phyloP scores from a whole-genome alignment of 176 grass and related monocot species.

The Hordeum marinum region DNA sequence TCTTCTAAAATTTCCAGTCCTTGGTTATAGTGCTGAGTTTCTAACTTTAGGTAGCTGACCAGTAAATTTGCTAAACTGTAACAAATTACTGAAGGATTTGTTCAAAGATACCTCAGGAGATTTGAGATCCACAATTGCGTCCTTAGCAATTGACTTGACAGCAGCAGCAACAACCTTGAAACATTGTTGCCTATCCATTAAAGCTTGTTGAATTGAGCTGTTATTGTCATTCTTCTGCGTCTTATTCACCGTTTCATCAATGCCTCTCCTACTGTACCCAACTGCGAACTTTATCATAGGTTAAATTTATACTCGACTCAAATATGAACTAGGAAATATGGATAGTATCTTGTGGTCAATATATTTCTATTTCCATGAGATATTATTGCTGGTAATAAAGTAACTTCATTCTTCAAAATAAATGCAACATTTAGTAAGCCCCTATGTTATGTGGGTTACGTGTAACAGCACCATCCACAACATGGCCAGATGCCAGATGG shows the following conservation, averaged over 20 bases:
- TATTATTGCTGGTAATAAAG: background rate
- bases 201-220: conserved; percentile 35
- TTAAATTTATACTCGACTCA: conserved; percentile 14
- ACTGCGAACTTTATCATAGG: conserved; percentile 74
- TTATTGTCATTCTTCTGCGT: conserved; percentile 35
- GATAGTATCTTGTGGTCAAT: background rate
- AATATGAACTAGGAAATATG: conserved; percentile 1
- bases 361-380: conserved; percentile 30
- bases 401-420: background rate
- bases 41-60: background rate
- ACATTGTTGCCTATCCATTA: conserved; percentile 76
- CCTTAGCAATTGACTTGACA: conserved; percentile 58
- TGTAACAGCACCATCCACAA: background rate
- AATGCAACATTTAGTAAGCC: background rate
- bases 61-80: conserved; percentile 8
- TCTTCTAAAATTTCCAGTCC: conserved; percentile 8
- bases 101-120: conserved; percentile 73
- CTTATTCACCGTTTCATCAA: conserved; percentile 66
- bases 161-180: conserved; percentile 80
- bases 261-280: conserved; percentile 88
- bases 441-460: background rate
- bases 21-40: conserved; percentile 4
- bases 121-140: conserved; percentile 74
- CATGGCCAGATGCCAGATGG: background rate
- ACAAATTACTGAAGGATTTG: conserved; percentile 2